phyloP scores from a whole-genome alignment of 768 basidiomycete genomes.

The Lactarius hengduanensis region DNA sequence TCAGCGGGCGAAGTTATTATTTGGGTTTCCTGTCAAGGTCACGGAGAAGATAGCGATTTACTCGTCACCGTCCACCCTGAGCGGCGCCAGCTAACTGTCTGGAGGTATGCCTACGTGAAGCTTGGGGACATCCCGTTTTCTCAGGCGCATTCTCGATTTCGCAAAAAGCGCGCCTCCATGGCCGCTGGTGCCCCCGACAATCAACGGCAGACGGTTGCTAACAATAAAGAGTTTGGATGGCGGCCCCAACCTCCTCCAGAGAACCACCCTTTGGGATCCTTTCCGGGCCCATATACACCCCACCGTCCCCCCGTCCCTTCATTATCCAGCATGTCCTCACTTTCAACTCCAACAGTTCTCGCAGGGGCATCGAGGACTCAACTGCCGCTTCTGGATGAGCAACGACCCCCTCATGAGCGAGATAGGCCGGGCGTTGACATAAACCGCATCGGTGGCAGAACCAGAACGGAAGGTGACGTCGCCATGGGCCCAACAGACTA shows the following conservation, averaged over 20 bases:
- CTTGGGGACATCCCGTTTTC: conserved; percentile 54
- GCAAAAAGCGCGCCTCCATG: conserved; percentile 40
- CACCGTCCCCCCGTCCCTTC: conserved; percentile 41
- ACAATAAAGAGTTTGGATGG: conserved; percentile 27
- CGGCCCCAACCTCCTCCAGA: conserved; percentile 26
- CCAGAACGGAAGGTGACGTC: conserved; percentile 44
- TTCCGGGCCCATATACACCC: conserved; percentile 32
- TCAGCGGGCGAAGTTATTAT: conserved; percentile 64
- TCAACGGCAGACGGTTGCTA: conserved; percentile 30
- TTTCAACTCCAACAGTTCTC: conserved; percentile 54
- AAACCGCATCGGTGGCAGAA: conserved; percentile 59
- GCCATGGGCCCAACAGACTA: conserved; percentile 48
- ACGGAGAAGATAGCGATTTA: conserved; percentile 46
- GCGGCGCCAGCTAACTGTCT: conserved; percentile 55
- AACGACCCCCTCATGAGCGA: conserved; percentile 42
- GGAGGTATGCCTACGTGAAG: conserved; percentile 70
- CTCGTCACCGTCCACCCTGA: conserved; percentile 59
- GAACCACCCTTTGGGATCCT: conserved; percentile 37
- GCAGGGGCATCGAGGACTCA: conserved; percentile 33
- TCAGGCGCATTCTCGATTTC: conserved; percentile 35
- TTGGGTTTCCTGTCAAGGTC: conserved; percentile 51
- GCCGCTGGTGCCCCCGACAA: conserved; percentile 24
- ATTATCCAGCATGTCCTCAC: conserved; percentile 52
- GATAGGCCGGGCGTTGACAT: conserved; percentile 59
- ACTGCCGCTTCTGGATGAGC: conserved; percentile 1